Evolutionary conservation across 441 rosid genomes (phyloP).

Genomic region (Corymbia calophylla): DNA sequence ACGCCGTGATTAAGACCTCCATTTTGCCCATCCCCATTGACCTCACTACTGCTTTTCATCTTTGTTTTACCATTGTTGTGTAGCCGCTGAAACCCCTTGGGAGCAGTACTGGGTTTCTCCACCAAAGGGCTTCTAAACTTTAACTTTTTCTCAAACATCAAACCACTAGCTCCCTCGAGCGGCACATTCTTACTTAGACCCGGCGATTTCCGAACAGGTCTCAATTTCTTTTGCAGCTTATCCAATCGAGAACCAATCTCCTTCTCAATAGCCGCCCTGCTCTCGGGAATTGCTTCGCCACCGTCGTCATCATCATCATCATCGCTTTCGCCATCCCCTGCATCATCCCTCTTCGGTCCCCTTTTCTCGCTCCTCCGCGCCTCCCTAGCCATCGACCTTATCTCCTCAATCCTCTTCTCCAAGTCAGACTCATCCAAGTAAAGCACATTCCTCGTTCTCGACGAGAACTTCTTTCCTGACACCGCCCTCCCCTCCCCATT

Average conservation of each 20-base stretch:
- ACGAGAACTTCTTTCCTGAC: slow-evolving; percentile 1
- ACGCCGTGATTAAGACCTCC: background rate
- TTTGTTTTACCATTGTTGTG: background rate
- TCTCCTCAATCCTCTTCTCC: slow-evolving; percentile 49
- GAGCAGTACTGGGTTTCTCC: slow-evolving; percentile 14
- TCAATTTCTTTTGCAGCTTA: slow-evolving; percentile 49
- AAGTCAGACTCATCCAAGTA: slow-evolving; percentile 25
- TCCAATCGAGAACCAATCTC: slow-evolving; percentile 58
- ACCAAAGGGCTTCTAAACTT: slow-evolving; percentile 33
- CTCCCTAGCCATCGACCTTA: slow-evolving; percentile 64
- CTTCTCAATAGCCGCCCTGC: slow-evolving; percentile 38
- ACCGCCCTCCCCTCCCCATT: background rate
- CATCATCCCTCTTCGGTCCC: slow-evolving; percentile 4
- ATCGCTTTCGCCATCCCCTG: background rate
- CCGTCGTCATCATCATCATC: slow-evolving; percentile 13
- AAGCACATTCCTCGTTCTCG: slow-evolving; percentile 11
- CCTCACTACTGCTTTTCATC: slow-evolving; percentile 8
- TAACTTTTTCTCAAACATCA: slow-evolving; percentile 50
- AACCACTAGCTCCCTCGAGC: background rate
- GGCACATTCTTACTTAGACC: slow-evolving; percentile 16
- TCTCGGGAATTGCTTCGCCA: slow-evolving; percentile 8
- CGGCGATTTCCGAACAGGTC: slow-evolving; percentile 33
- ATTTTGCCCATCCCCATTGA: background rate
- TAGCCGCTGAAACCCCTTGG: slow-evolving; percentile 45
- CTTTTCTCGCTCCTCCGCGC: slow-evolving; percentile 49